A percentile compares a stretch with the other conserved stretches of the same genome.
Evolutionary conservation across 768 basidiomycete genomes (phyloP).

Genomic region (Mycena sanguinolenta): DNA sequence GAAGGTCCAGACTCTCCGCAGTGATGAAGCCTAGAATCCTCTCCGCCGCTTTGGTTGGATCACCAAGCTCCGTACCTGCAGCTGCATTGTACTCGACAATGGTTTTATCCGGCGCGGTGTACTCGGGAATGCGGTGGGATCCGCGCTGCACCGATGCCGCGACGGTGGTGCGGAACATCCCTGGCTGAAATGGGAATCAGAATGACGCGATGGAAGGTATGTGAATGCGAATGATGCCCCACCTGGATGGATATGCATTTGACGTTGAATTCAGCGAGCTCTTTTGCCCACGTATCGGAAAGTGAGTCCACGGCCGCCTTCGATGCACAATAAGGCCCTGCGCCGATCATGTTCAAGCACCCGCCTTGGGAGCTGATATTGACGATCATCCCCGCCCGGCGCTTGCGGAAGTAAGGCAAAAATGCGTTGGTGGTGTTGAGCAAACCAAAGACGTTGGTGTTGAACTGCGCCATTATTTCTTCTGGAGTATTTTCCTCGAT

Average conservation of each 20-base stretch:
- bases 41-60: conserved; percentile 38
- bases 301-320: conserved; percentile 42
- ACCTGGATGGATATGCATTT: conserved; percentile 35
- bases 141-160: conserved; percentile 10
- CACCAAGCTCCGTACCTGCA: conserved; percentile 35
- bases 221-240: too few relatives aligned
- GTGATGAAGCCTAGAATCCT: conserved; percentile 36
- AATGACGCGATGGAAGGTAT: too few relatives aligned
- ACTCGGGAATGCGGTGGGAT: conserved; percentile 37
- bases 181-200: conserved; percentile 32
- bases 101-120: conserved; percentile 26
- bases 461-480: neutral
- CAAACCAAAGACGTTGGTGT: neutral
- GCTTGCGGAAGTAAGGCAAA: too few relatives aligned
- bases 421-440: neutral
- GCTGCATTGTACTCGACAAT: neutral
- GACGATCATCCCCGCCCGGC: too few relatives aligned
- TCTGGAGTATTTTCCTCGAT: neutral
- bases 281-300: conserved; percentile 18
- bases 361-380: conserved; percentile 1
- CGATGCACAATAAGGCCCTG: conserved; percentile 45
- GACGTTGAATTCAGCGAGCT: conserved; percentile 33
- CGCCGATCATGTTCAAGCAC: conserved; percentile 26
- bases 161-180: conserved; percentile 41
- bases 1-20: conserved; percentile 1